These are phyloP conservation scores for Penicillium sp. DNA, from an alignment of 2,329 filamentous ascomycete genomes.

Conservation along the genomic window DNA sequence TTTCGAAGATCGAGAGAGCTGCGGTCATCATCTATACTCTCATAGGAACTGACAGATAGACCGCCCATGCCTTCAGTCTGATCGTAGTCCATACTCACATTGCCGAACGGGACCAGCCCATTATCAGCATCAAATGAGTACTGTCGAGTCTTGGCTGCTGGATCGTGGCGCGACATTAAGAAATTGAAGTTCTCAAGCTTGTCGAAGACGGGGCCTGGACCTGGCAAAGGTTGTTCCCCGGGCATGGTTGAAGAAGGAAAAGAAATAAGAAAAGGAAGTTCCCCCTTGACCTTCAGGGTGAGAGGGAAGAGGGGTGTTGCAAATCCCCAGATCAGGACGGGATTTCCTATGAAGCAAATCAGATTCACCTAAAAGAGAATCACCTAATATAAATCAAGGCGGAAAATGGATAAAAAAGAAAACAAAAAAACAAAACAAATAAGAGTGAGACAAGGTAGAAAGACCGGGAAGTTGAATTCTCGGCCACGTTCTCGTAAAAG, in stretches of 20 bases:
- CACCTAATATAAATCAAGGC: neutral
- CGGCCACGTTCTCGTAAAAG: constrained; percentile 3
- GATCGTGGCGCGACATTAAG: constrained; percentile 34
- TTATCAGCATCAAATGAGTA: constrained; percentile 40
- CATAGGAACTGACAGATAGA: constrained; percentile 42
- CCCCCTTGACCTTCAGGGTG: constrained; percentile 12
- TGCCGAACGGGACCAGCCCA: constrained; percentile 31
- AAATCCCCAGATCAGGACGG: constrained; percentile 17
- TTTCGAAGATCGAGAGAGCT: constrained; percentile 37
- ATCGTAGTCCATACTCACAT: constrained; percentile 39
- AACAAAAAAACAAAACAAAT: neutral
- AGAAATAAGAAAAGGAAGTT: constrained; percentile 17
- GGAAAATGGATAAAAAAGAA: neutral
- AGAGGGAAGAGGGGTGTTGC: constrained; percentile 8
- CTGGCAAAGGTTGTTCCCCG: constrained; percentile 31
- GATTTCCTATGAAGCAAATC: constrained; percentile 9
- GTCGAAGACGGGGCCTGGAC: constrained; percentile 26
- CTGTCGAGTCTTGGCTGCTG: constrained; percentile 32
- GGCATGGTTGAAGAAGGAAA: constrained; percentile 26
- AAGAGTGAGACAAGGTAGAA: neutral
- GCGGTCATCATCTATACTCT: constrained; percentile 42
- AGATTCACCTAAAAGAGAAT: neutral
- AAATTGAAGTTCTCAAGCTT: constrained; percentile 40
- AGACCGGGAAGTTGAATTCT: constrained; percentile 3
- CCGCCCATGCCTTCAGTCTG: constrained; percentile 42